Evolutionary conservation across 345 rosid genomes (phyloP).

Genomic region (Heritiera fomes): DNA sequence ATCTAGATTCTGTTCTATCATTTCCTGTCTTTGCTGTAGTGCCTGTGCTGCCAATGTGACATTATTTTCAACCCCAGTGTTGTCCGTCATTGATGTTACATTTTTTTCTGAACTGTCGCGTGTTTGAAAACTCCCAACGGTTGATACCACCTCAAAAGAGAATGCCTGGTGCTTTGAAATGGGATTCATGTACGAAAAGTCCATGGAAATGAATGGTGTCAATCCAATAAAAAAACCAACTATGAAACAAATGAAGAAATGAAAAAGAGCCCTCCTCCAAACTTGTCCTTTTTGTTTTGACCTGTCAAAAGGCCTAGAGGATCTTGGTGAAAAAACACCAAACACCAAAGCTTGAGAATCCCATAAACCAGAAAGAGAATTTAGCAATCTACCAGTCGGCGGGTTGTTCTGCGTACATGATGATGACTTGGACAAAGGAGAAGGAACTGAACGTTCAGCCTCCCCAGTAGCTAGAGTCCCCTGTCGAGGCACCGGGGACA

Average conservation of each 20-base stretch:
- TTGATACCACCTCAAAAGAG: constrained; percentile 39
- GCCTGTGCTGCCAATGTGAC: constrained; percentile 26
- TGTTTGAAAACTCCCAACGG: constrained; percentile 23
- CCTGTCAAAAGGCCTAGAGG: constrained; percentile 47
- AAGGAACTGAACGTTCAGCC: constrained; percentile 48
- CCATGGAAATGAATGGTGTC: constrained; percentile 40
- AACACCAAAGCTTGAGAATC: constrained; percentile 42
- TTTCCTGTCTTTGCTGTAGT: constrained; percentile 21
- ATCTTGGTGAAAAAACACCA: constrained; percentile 39
- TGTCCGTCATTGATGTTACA: constrained; percentile 3
- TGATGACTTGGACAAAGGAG: constrained; percentile 58
- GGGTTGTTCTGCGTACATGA: constrained; percentile 34
- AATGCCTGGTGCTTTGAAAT: constrained; percentile 39
- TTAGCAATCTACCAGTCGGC: constrained; percentile 38
- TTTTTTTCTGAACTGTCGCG: constrained; percentile 25
- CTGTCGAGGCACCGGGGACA: constrained; percentile 53
- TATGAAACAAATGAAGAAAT: constrained; percentile 51
- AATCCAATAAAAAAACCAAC: constrained; percentile 56
- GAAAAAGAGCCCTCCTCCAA: constrained; percentile 55
- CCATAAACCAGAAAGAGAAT: constrained; percentile 38
- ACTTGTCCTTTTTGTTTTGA: constrained; percentile 46
- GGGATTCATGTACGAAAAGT: constrained; percentile 28
- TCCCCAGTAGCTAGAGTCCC: constrained; percentile 47
- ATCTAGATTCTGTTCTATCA: constrained; percentile 3
- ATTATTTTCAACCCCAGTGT: constrained; percentile 15